Percentiles rank a stretch among this genome's conserved stretches.
phyloP scores from a whole-genome alignment of 768 basidiomycete genomes.

The Coprinellus micaceus region DNA sequence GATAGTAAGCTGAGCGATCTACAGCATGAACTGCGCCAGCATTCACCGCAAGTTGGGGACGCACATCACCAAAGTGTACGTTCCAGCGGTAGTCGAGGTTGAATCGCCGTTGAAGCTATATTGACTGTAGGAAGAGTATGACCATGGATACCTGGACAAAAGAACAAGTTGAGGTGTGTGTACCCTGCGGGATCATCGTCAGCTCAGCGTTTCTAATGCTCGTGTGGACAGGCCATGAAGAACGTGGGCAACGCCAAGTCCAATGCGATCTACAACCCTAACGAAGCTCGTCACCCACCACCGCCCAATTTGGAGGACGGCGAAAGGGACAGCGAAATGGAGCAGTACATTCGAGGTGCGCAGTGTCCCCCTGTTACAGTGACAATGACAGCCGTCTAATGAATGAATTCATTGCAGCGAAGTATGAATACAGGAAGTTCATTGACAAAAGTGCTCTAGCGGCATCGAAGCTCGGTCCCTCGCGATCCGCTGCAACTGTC shows the following conservation, averaged over 20 bases:
- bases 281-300: slow-evolving; percentile 78
- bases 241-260: slow-evolving; percentile 77
- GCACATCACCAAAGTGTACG: slow-evolving; percentile 90
- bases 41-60: slow-evolving; percentile 94
- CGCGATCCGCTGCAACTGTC: slow-evolving; percentile 34
- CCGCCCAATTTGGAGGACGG: slow-evolving; percentile 75
- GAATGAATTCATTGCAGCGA: slow-evolving; percentile 43
- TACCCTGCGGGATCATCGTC: slow-evolving; percentile 7
- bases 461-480: slow-evolving; percentile 44
- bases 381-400: no score
- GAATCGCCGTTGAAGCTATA: background rate
- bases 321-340: slow-evolving; percentile 86
- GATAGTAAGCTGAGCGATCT: slow-evolving; percentile 5
- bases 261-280: slow-evolving; percentile 77
- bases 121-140: slow-evolving; percentile 71
- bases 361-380: background rate
- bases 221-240: slow-evolving; percentile 86
- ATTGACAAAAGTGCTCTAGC: slow-evolving; percentile 45
- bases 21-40: slow-evolving; percentile 81
- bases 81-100: slow-evolving; percentile 9
- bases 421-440: slow-evolving; percentile 77
- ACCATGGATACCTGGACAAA: slow-evolving; percentile 85
- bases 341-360: slow-evolving; percentile 84
- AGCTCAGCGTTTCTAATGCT: no score
- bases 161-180: slow-evolving; percentile 80